Base-by-base conservation (phyloP, 75 land plant genomes). In the Pinus albicaulis region DNA sequence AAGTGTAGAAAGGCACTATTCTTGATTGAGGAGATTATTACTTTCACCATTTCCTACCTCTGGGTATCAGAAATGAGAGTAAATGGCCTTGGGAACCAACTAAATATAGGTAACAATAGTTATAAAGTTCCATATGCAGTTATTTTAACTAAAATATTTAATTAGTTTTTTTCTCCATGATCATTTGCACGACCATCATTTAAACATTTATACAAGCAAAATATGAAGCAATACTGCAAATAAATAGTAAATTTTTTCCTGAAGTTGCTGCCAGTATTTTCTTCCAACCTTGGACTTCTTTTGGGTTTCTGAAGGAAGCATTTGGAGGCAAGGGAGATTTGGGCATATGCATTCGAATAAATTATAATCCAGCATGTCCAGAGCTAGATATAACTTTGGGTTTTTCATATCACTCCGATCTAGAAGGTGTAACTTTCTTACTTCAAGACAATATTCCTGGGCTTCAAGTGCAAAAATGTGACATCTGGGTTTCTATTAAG, bases 291-390 rank as follows among this genome's bases (percentile, higher is more conserved):
- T 53, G 86, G 86, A 1, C 71, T 80, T 31, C 62, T 56, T 23
- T 56, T 77, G 23, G n/a, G 16, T 78, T 62, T 41, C 76, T 84
- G 71, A 74, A 72, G 64, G 23, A 71, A 44, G 55, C 65, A 36
- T 61, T 77, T 61, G 60, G 83, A 31, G 36, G 36, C 36, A 3
- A 34, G 36, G 76, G 1, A 31, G 70, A 79, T 72, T 44, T 36
- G 44, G 34, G 61, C 73, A 78, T 57, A 41, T 22, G 68, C 66
- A 34, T 34, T 34, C 78, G 86, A 53, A 81, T 84, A 59, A 84
- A 84, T 44, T 80, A 81, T 73, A 80, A 84, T 31, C 86, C 86
- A 22, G 74, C 79, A 5, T 84, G 86, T 71, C 86, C 86, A 11
- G 73, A 76, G 59, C 86, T 83, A 13, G 59, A 83, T 23, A 63